Base-by-base conservation (phyloP, 352 stramenopile species). In the Globisporangium radiosum region DNA sequence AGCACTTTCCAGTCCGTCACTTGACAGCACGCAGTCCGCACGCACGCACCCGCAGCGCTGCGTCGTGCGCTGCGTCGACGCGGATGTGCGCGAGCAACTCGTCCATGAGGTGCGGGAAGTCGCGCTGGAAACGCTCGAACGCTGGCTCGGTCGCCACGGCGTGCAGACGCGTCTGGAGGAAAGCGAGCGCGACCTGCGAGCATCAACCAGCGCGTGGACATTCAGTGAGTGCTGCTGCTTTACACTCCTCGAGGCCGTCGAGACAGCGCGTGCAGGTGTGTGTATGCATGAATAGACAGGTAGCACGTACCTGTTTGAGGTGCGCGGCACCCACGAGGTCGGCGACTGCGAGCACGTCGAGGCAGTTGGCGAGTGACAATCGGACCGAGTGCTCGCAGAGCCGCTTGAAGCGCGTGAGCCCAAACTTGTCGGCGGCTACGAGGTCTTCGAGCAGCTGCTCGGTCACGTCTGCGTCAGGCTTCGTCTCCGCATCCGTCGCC, bases 371-470 rank as follows among this genome's bases (percentile, higher is more conserved):
- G 2, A 51, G 10, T 0, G 69, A 84, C 56, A 91, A 62, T 5
- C 19, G 15, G 5, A 89, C 59, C 8, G 71, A 55, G 60, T 84
- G 73, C 40, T 92, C 83, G 40, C 71, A 85, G 1, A 87, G 58
- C 11, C 75, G 72, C 68, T 90, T 91, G 65, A 90, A 79, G 10
- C 79, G 76, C n/a, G 70, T 67, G 25, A 93, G 70, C 15, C 78
- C 76, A 56, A 85, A 91, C 60, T 86, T 88, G 64, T 93, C 74
- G 1, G 81, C 81, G 0, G 76, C 76, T n/a, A 87, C 66, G 8
- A 93, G 64, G 33, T 89, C 79, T 58, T 93, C 77, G n/a, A 93
- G 65, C 7, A 91, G 42, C n/a, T 76, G 60, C 25, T 84, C 72
- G 0, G 58, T 66, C 4, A 54, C 60, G 3, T 65, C 66, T 6